Evolutionary conservation across 176 grass and related monocot species (phyloP), one percentile per base, ranked within the genome.

Genomic region (Saccharum officinarum): DNA sequence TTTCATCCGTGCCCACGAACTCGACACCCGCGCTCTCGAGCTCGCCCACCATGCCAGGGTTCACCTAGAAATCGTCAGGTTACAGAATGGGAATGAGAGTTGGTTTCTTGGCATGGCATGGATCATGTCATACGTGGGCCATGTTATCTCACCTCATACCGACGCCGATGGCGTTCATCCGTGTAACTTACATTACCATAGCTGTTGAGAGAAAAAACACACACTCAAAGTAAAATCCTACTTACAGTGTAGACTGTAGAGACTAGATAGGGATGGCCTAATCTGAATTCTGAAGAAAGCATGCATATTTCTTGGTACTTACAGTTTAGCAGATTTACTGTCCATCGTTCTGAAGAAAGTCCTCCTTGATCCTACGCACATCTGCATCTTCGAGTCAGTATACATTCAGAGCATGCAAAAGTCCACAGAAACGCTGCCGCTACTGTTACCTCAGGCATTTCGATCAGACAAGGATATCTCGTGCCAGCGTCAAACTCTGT

Each of bases 1-100:
- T 81, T 80, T 94, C 89, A 69, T 94, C 80, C 71, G 40, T 91
- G 47, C 89, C 80, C 3, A 94, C 92, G 75, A 91, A 71, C 73
- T 71, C 59, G 25, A 84, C 73, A 79, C 86, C 92, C 57, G 75
- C 86, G 42, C 54, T 76, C 88, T 89, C 86, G 37, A 91, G 71
- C 47, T 91, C 89, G 33, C 39, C 16, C 76, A 89, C 79, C 89
- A 91, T 89, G 25, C 69, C 75, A 69, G 88, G 88, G 80, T 91
- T 94, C 8, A 94, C 92, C 92, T 93, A 61, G 4, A 88, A 60
- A 71, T n/a, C 44, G 73, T 25, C 22, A 69, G 67, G 20, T 41
- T 38, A 8, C 30, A 39, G 49, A 69, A 47, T 3, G 10, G 17
- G n/a, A 52, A 23, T 7, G 41, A 4, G 8, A 77, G 18, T 77